These are phyloP conservation scores for Candida glaebosa DNA, from an alignment of 805 yeast genomes.

Conservation along the genomic window DNA sequence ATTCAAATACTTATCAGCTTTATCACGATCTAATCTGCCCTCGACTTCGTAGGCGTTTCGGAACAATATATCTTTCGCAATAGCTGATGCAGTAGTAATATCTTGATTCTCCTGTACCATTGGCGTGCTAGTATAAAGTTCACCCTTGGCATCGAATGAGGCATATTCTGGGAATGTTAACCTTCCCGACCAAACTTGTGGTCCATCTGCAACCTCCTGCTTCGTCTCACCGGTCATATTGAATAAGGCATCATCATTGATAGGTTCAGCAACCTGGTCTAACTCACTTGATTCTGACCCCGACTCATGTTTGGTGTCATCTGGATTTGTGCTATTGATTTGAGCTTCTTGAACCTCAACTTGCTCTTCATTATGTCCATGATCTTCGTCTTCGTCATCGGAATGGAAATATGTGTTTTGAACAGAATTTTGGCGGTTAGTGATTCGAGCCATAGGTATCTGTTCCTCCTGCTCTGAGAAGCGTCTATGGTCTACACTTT, in stretches of 20 bases:
- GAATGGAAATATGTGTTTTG: slow-evolving; percentile 8
- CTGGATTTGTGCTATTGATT: no score
- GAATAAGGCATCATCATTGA: slow-evolving; percentile 32
- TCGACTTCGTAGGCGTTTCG: slow-evolving; percentile 42
- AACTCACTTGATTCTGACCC: slow-evolving; percentile 13
- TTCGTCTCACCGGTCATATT: slow-evolving; percentile 21
- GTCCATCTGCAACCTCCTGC: slow-evolving; percentile 4
- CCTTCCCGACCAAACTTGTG: slow-evolving; percentile 45
- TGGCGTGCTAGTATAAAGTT: slow-evolving; percentile 33
- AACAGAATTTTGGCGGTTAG: background rate
- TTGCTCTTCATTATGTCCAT: slow-evolving; percentile 10
- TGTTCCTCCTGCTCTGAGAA: slow-evolving; percentile 19
- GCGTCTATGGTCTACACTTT: slow-evolving; percentile 36
- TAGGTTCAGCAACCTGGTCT: slow-evolving; percentile 11
- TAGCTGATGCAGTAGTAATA: slow-evolving; percentile 12
- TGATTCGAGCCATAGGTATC: background rate
- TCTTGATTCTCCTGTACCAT: slow-evolving; percentile 17
- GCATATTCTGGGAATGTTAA: slow-evolving; percentile 49
- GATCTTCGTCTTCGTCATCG: slow-evolving; percentile 27
- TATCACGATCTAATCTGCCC: slow-evolving; percentile 56
- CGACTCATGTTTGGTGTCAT: slow-evolving; percentile 7
- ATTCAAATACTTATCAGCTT: slow-evolving; percentile 56
- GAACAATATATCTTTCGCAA: slow-evolving; percentile 27
- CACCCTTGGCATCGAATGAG: slow-evolving; percentile 35
- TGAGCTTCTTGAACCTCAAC: slow-evolving; percentile 9